A percentile compares a stretch with the other conserved stretches of the same genome.
phyloP scores from a whole-genome alignment of 805 yeast genomes.

The Starmerella bacillaris region DNA sequence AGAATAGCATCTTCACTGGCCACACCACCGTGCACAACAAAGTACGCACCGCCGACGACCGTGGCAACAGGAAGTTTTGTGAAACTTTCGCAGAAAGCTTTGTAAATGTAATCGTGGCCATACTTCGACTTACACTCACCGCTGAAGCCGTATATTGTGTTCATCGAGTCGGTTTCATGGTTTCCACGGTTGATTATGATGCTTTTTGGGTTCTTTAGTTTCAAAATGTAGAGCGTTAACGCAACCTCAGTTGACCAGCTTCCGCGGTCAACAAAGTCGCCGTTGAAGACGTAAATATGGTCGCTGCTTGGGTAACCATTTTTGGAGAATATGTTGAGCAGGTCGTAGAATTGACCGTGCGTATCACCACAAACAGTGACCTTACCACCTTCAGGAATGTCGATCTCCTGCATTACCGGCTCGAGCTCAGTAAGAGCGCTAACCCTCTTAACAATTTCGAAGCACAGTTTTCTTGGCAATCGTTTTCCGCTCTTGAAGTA shows the following conservation, averaged over 20 bases:
- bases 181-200: slow-evolving; percentile 80
- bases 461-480: slow-evolving; percentile 66
- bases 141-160: slow-evolving; percentile 86
- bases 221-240: slow-evolving; percentile 53
- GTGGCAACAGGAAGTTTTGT: slow-evolving; percentile 74
- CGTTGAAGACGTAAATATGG: slow-evolving; percentile 77
- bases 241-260: slow-evolving; percentile 98
- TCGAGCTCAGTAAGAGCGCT: slow-evolving; percentile 47
- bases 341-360: slow-evolving; percentile 90
- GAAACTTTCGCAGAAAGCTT: slow-evolving; percentile 71
- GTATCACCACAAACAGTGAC: slow-evolving; percentile 93
- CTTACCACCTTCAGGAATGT: slow-evolving; percentile 20
- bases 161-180: slow-evolving; percentile 94
- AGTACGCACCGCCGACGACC: slow-evolving; percentile 54
- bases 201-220: slow-evolving; percentile 52
- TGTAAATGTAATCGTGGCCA: slow-evolving; percentile 49
- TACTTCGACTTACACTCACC: slow-evolving; percentile 91
- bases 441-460: slow-evolving; percentile 61
- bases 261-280: slow-evolving; percentile 96
- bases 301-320: slow-evolving; percentile 52
- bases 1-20: slow-evolving; percentile 49
- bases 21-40: slow-evolving; percentile 91
- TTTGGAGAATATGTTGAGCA: slow-evolving; percentile 51
- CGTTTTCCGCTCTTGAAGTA: slow-evolving; percentile 56
- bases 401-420: slow-evolving; percentile 58